Percentiles rank a stretch among this genome's conserved stretches.
phyloP scores from a whole-genome alignment of 2,329 filamentous ascomycete species.

The Sclerotinia minor region DNA sequence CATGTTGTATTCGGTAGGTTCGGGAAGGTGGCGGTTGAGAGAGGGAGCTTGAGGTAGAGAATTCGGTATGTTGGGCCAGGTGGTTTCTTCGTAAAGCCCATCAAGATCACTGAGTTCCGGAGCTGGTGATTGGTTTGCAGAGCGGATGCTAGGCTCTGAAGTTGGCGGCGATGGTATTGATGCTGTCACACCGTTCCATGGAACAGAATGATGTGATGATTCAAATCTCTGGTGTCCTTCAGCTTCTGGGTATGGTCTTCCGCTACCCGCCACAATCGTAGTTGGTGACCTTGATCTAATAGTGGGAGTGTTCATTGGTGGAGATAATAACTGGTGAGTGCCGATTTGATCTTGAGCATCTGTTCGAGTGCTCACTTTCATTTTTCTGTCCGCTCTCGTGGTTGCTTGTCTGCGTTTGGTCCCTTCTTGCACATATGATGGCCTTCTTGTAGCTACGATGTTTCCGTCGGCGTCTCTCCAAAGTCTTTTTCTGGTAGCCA shows the following conservation, averaged over 20 bases:
- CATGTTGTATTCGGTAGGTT: conserved; percentile 33
- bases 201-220: conserved; percentile 25
- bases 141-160: conserved; percentile 29
- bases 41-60: conserved; percentile 30
- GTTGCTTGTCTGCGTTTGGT: conserved; percentile 34
- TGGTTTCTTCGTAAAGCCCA: conserved; percentile 38
- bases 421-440: conserved; percentile 40
- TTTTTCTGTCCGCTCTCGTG: conserved; percentile 29
- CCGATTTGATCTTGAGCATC: conserved; percentile 19
- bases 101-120: conserved; percentile 35
- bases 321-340: conserved; percentile 22
- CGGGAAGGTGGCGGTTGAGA: conserved; percentile 17
- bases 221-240: conserved; percentile 25
- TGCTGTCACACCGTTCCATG: conserved; percentile 32
- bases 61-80: conserved; percentile 34
- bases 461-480: conserved; percentile 52
- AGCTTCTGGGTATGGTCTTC: conserved; percentile 15
- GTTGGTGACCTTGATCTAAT: conserved; percentile 34
- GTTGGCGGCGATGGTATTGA: conserved; percentile 37
- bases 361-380: conserved; percentile 16
- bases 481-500: conserved; percentile 52
- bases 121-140: conserved; percentile 24
- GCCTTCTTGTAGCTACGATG: conserved; percentile 46
- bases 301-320: conserved; percentile 30
- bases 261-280: conserved; percentile 34